phyloP scores from a whole-genome alignment of 371 early-diverging fungal species.

The Dichotomocladium elegans region DNA sequence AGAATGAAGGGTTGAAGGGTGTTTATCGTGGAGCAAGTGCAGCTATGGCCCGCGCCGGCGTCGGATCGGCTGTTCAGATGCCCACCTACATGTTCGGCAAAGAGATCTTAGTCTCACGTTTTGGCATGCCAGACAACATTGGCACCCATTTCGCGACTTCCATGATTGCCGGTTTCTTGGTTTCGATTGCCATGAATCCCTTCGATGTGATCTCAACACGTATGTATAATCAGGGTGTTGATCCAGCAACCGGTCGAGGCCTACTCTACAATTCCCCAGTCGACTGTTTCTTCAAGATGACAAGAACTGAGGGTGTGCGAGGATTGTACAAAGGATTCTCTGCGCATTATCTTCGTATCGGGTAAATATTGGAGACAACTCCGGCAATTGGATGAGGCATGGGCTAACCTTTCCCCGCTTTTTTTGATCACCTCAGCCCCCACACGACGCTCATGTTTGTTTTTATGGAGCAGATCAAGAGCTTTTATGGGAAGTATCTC shows the following conservation, averaged over 20 bases:
- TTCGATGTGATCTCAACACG: conserved; percentile 95
- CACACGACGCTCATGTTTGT: conserved; percentile 94
- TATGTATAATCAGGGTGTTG: conserved; percentile 90
- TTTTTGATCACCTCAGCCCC: too few species aligned
- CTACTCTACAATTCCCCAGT: conserved; percentile 73
- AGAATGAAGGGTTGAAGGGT: conserved; percentile 68
- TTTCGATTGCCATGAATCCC: conserved; percentile 93
- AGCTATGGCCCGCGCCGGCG: conserved; percentile 87
- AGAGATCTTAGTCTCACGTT: conserved; percentile 54
- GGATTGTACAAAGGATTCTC: conserved; percentile 92
- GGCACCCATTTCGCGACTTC: conserved; percentile 73
- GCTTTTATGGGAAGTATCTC: conserved; percentile 27
- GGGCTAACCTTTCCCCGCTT: conserved; percentile 1
- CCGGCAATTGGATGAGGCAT: background rate
- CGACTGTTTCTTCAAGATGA: conserved; percentile 85
- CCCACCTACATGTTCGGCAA: conserved; percentile 87
- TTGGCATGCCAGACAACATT: conserved; percentile 62
- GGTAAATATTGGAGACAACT: conserved; percentile 51
- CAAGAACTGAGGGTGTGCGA: conserved; percentile 76
- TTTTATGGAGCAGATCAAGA: conserved; percentile 80
- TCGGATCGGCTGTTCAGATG: conserved; percentile 91
- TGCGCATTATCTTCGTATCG: conserved; percentile 92
- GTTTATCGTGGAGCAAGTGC: conserved; percentile 88
- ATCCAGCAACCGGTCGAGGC: conserved; percentile 59
- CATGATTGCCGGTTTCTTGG: conserved; percentile 82